Base-by-base conservation (phyloP, 2,329 filamentous ascomycete species). In the Alternaria longipes region DNA sequence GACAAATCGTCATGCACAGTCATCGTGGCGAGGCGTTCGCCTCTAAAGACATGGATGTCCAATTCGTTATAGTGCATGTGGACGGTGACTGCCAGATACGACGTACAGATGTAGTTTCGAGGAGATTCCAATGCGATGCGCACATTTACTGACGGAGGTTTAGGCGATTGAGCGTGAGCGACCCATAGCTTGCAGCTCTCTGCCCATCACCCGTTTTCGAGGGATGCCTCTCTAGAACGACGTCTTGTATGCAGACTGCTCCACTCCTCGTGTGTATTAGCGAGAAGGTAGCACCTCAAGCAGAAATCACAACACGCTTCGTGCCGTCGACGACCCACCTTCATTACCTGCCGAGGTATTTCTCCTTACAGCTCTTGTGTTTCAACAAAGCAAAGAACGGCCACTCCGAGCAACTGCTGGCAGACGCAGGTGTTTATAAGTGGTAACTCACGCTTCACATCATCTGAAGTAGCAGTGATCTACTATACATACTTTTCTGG, bases 1-100 rank as follows among this genome's bases (percentile, higher is more conserved):
- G 24, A 4, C 7, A 28, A 36, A 51, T 42, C 38, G 30, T n/a
- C 28, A 44, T 28, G 46, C 54, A 46, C 52, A 57, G 54, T 57
- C 46, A 45, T 51, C 46, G 22, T 42, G 36, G 40, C 54, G 22
- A 32, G 36, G 40, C 30, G 16, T 52, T 57, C 46, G 36, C 46
- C 26, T 52, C 54, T 45, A 8, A 1, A 32, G 34, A 51, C 46
- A 44, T 26, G 30, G 12, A 22, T 50, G 20, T 36, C 34, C 32
- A n/a, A 50, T 18, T 22, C 32, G 46, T 8, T n/a, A 36, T 38
- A 38, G 32, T 32, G 32, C 30, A 26, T 50, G 46, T 38, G 32
- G 30, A 38, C 22, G 46, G 34, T 24, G 32, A 38, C 46, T 38
- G 6, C 8, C 2, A 50, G 46, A 20, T 50, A 50, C 20, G 11